phyloP scores from a whole-genome alignment of 495 filamentous ascomycete species.

The Annulohypoxylon maeteangense region DNA sequence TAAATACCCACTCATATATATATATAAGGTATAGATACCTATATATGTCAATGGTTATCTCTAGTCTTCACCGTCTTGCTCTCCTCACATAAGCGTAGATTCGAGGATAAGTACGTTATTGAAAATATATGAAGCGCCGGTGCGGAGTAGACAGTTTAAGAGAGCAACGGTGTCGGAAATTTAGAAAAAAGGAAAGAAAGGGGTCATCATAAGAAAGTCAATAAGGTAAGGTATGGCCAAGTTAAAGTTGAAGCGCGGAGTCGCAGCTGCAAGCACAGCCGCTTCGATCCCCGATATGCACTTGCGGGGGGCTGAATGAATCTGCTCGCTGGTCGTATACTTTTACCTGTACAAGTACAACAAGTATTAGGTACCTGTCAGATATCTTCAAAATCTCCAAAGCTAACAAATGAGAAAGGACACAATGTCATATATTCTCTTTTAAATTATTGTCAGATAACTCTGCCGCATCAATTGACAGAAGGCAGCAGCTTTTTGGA shows the following conservation, averaged over 20 bases:
- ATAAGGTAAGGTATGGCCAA: not conserved
- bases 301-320: conserved; percentile 23
- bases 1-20: conserved; percentile 5
- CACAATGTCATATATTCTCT: not conserved
- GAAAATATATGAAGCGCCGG: not conserved
- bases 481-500: not conserved
- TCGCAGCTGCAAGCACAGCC: conserved; percentile 30
- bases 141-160: conserved; percentile 12
- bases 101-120: conserved; percentile 8
- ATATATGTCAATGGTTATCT: not conserved
- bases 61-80: not conserved
- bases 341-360: not conserved
- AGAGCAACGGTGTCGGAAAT: not conserved
- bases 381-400: not conserved
- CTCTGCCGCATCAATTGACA: not conserved
- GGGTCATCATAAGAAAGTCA: not conserved
- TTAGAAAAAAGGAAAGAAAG: not conserved
- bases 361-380: not conserved
- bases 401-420: not conserved
- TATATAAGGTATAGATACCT: not conserved
- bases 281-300: conserved; percentile 25
- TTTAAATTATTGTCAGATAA: not conserved
- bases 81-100: conserved; percentile 16
- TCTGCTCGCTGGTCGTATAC: not conserved
- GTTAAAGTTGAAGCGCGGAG: conserved; percentile 22